Percentiles rank a stretch among this genome's conserved stretches.
Evolutionary conservation across 331 rosid genomes (phyloP).

Genomic region (Malus hybrid): DNA sequence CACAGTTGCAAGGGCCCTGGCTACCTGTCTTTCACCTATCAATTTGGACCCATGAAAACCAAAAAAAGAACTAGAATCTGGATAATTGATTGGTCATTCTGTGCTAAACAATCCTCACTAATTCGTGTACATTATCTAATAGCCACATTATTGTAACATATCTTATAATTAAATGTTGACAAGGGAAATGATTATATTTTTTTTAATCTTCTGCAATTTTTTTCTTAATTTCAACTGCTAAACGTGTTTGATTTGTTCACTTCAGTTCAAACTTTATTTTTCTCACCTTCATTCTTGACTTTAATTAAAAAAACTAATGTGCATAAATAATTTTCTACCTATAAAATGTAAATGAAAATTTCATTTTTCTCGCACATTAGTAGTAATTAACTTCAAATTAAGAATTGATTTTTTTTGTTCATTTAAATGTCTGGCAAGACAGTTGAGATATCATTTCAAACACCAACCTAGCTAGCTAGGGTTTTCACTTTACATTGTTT

Average conservation of each 20-base stretch:
- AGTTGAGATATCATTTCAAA: conserved; percentile 51
- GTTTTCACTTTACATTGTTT: conserved; percentile 1
- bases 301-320: too few species aligned
- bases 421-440: not conserved
- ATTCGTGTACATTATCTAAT: not conserved
- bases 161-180: not conserved
- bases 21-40: conserved; percentile 30
- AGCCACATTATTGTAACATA: not conserved
- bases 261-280: too few species aligned
- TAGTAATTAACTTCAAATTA: not conserved
- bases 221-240: too few species aligned
- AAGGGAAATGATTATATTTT: too few species aligned
- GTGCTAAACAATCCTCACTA: not conserved
- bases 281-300: too few species aligned
- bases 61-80: conserved; percentile 9
- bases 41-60: conserved; percentile 33
- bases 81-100: conserved; percentile 3
- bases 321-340: too few species aligned
- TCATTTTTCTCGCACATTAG: too few species aligned
- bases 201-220: too few species aligned
- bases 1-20: conserved; percentile 41
- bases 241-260: too few species aligned
- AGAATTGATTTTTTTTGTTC: not conserved
- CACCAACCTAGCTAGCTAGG: conserved; percentile 3
- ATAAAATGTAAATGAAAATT: too few species aligned